Evolutionary conservation across 2,329 filamentous ascomycete genomes (phyloP).

Genomic region (Fusarium succisae): DNA sequence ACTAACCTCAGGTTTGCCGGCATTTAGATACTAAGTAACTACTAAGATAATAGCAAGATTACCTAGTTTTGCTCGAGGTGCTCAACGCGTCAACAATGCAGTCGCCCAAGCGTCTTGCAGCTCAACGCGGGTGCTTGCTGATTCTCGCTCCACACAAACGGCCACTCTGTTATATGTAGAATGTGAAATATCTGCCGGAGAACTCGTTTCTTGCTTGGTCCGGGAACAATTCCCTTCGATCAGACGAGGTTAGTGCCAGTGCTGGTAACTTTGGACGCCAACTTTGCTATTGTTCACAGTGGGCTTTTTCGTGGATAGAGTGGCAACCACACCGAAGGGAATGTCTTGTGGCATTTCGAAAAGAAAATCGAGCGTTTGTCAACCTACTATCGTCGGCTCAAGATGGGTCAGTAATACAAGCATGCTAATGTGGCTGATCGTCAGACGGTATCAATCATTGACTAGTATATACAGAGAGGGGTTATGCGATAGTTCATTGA

Average conservation of each 20-base stretch:
- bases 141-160: conserved; percentile 33
- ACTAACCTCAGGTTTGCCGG: not conserved
- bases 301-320: too few species aligned
- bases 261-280: not conserved
- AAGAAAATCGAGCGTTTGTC: not conserved
- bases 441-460: conserved; percentile 1
- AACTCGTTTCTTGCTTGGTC: not conserved
- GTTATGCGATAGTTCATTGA: conserved; percentile 26
- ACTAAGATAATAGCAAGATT: not conserved
- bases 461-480: conserved; percentile 24
- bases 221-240: not conserved
- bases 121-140: conserved; percentile 30
- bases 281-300: not conserved
- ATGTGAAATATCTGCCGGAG: not conserved
- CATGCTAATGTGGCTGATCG: not conserved
- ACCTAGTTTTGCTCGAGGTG: not conserved
- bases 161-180: conserved; percentile 1
- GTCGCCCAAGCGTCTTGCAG: conserved; percentile 3
- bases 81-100: conserved; percentile 1
- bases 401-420: conserved; percentile 1
- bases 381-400: not conserved
- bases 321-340: not conserved
- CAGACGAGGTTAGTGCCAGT: not conserved
- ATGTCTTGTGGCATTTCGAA: too few species aligned
- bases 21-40: not conserved